phyloP scores from a whole-genome alignment of 192 early-diverging fungal species.

The Irineochytrium annulatum region DNA sequence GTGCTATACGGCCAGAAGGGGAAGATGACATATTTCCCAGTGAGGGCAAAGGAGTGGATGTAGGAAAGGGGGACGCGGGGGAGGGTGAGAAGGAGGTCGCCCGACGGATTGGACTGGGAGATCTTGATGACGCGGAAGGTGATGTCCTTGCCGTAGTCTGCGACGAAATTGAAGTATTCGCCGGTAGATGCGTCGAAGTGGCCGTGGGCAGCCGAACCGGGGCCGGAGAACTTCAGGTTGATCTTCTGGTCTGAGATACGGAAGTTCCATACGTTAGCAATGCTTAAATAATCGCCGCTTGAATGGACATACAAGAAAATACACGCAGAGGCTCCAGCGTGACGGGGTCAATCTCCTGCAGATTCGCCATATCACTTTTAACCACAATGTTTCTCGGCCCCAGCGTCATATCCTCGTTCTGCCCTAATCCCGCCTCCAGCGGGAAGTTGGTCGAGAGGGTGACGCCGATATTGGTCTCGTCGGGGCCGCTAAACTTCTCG shows the following conservation, averaged over 20 bases:
- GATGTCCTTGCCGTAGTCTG: constrained; percentile 50
- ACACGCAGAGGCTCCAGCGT: constrained; percentile 33
- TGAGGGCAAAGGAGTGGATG: constrained; percentile 74
- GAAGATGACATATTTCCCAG: constrained; percentile 67
- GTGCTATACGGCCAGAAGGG: constrained; percentile 58
- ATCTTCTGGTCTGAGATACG: constrained; percentile 28
- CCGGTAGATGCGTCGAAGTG: constrained; percentile 66
- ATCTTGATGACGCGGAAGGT: not conserved
- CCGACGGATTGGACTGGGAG: not conserved
- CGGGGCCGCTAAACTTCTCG: not conserved
- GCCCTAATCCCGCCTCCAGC: not conserved
- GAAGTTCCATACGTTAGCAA: constrained; percentile 17
- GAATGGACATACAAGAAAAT: constrained; percentile 9
- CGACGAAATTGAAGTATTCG: constrained; percentile 71
- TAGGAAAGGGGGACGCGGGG: constrained; percentile 30
- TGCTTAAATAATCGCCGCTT: too few relatives aligned
- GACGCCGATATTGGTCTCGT: constrained; percentile 3
- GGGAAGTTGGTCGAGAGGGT: constrained; percentile 14
- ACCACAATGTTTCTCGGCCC: constrained; percentile 30
- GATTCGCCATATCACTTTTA: constrained; percentile 38
- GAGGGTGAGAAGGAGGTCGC: constrained; percentile 7
- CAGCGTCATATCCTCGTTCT: not conserved
- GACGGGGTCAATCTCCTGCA: constrained; percentile 39
- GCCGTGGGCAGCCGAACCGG: constrained; percentile 63
- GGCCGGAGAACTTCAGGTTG: constrained; percentile 61